Conservation (phyloP, 1,284 basidiomycete genomes). For the Apiotrichum veenhuisii region DNA sequence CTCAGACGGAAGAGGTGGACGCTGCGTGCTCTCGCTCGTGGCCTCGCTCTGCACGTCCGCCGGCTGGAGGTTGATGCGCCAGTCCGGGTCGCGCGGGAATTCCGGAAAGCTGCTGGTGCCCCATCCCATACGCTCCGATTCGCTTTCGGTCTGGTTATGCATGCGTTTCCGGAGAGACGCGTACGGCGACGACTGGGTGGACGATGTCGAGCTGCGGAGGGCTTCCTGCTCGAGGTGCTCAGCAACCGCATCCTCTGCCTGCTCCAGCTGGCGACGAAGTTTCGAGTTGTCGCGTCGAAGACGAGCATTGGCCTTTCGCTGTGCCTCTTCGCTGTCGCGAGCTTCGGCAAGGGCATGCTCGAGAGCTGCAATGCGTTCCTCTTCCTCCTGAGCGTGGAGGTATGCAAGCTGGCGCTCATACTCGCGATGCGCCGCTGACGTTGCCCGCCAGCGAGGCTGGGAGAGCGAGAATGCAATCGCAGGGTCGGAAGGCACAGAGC, state of each 20-base stretch:
- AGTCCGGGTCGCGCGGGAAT: slow-evolving; percentile 12
- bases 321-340: slow-evolving; percentile 34
- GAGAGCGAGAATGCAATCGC: not conserved
- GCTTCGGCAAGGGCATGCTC: slow-evolving; percentile 40
- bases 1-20: not conserved
- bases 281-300: slow-evolving; percentile 34
- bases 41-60: not conserved
- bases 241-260: slow-evolving; percentile 22
- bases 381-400: slow-evolving; percentile 24
- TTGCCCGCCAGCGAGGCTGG: not conserved
- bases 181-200: not conserved
- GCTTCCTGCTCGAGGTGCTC: slow-evolving; percentile 7
- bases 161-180: not conserved
- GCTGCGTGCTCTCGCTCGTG: not conserved
- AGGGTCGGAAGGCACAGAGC: not conserved
- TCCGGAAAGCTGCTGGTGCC: slow-evolving; percentile 29
- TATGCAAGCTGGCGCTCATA: not conserved
- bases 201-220: not conserved
- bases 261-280: slow-evolving; percentile 31
- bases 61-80: not conserved
- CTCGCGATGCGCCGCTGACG: not conserved
- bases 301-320: slow-evolving; percentile 34
- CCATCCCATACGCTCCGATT: slow-evolving; percentile 23
- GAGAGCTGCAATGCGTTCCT: slow-evolving; percentile 29
- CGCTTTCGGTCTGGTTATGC: not conserved